These are phyloP conservation scores for Penicillium chermesinum DNA, from an alignment of 495 filamentous ascomycete species.

Conservation along the genomic window DNA sequence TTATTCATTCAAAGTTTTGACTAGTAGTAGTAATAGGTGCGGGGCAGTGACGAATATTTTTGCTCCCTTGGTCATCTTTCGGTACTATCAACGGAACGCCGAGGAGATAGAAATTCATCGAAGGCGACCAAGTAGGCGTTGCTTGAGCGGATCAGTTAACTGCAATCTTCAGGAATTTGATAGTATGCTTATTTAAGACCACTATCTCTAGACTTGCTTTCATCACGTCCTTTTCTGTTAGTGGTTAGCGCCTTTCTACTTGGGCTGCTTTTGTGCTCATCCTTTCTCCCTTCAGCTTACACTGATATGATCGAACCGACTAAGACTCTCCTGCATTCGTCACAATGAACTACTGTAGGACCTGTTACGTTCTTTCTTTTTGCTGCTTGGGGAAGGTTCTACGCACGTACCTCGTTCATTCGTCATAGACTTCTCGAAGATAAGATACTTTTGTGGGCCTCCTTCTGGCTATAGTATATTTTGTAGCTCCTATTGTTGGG, in stretches of 20 bases:
- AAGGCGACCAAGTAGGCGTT: slow-evolving; percentile 27
- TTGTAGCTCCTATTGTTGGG: slow-evolving; percentile 49
- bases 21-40: slow-evolving; percentile 1
- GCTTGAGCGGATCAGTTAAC: too few species aligned
- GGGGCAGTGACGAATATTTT: slow-evolving; percentile 1
- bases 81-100: neutral
- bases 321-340: slow-evolving; percentile 52
- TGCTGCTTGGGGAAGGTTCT: slow-evolving; percentile 48
- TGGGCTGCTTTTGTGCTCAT: slow-evolving; percentile 53
- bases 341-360: slow-evolving; percentile 54
- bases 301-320: slow-evolving; percentile 35
- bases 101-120: neutral
- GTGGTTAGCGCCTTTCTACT: slow-evolving; percentile 53
- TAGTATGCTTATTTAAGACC: too few species aligned
- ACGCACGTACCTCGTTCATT: slow-evolving; percentile 55
- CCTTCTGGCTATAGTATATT: slow-evolving; percentile 54
- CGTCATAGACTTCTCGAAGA: slow-evolving; percentile 52
- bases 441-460: slow-evolving; percentile 61
- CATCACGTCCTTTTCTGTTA: slow-evolving; percentile 6
- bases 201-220: too few species aligned
- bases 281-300: slow-evolving; percentile 55
- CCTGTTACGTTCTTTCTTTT: slow-evolving; percentile 50
- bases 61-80: neutral
- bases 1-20: neutral
- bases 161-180: too few species aligned